Conservation (phyloP, 805 yeast species). For the Cyberlindnera sargentensis region DNA sequence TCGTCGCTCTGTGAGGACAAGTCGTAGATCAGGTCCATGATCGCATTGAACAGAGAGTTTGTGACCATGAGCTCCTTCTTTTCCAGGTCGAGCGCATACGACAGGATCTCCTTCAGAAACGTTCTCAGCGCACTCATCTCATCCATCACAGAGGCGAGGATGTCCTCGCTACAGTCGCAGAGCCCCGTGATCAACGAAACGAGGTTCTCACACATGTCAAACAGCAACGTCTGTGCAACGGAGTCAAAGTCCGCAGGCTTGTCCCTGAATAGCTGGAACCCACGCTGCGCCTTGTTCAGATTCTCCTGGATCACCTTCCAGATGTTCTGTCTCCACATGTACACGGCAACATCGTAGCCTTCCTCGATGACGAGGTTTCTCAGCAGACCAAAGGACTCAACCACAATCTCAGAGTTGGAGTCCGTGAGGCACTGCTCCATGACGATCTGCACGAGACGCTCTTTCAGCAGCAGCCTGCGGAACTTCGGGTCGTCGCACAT, state of each 20-base stretch:
- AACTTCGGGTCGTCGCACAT: slow-evolving; percentile 61
- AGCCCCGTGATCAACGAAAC: slow-evolving; percentile 62
- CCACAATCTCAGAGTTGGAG: slow-evolving; percentile 64
- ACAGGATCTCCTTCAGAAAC: slow-evolving; percentile 23
- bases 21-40: slow-evolving; percentile 53
- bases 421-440: slow-evolving; percentile 63
- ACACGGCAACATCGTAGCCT: slow-evolving; percentile 74
- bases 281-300: slow-evolving; percentile 41
- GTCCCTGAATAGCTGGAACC: slow-evolving; percentile 36
- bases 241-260: slow-evolving; percentile 23
- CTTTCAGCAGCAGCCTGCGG: slow-evolving; percentile 61
- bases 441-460: slow-evolving; percentile 57
- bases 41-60: slow-evolving; percentile 39
- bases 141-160: slow-evolving; percentile 36
- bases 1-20: slow-evolving; percentile 52
- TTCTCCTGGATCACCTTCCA: slow-evolving; percentile 55
- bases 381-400: slow-evolving; percentile 74
- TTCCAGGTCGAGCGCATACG: slow-evolving; percentile 24
- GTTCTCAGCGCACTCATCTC: slow-evolving; percentile 21
- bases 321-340: slow-evolving; percentile 71
- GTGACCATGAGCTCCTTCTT: slow-evolving; percentile 27
- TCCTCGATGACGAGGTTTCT: slow-evolving; percentile 79
- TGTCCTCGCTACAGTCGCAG: slow-evolving; percentile 56
- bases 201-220: slow-evolving; percentile 67
- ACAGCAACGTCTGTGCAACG: slow-evolving; percentile 41